Evolutionary conservation across 495 filamentous ascomycete species (phyloP).

Genomic region (Parathielavia appendiculata): DNA sequence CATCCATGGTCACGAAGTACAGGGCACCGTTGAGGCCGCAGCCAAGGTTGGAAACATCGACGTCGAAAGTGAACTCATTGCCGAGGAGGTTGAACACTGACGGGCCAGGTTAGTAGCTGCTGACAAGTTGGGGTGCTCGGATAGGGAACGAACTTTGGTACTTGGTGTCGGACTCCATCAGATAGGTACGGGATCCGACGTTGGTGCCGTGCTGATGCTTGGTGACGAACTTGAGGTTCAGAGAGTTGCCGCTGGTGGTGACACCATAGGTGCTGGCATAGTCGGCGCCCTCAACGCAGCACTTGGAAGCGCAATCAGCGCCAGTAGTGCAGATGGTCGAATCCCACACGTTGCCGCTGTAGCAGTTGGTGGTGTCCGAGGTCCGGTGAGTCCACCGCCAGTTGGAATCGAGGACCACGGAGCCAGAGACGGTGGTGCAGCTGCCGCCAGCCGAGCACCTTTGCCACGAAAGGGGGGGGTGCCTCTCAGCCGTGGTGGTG

Average conservation of each 20-base stretch:
- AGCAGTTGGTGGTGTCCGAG: conserved; percentile 43
- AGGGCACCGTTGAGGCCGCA: conserved; percentile 58
- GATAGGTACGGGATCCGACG: conserved; percentile 51
- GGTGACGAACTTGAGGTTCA: conserved; percentile 54
- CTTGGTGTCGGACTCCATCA: conserved; percentile 48
- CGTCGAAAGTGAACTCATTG: conserved; percentile 59
- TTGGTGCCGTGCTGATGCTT: conserved; percentile 45
- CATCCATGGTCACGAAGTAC: conserved; percentile 56
- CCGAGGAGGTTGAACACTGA: conserved; percentile 47
- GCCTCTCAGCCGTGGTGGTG: conserved; percentile 51
- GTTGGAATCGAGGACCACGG: conserved; percentile 48
- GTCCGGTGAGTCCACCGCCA: conserved; percentile 48
- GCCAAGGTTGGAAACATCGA: conserved; percentile 49
- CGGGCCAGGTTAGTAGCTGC: neutral
- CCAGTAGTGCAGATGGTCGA: conserved; percentile 36
- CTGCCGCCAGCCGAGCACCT: conserved; percentile 49
- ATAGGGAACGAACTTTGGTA: conserved; percentile 43
- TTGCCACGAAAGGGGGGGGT: conserved; percentile 54
- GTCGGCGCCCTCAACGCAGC: conserved; percentile 47
- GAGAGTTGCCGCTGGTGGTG: conserved; percentile 43
- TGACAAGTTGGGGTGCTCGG: neutral
- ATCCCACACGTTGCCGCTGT: conserved; percentile 47
- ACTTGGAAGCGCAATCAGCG: conserved; percentile 39
- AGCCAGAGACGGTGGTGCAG: conserved; percentile 41
- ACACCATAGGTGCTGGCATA: conserved; percentile 47